phyloP scores from a whole-genome alignment of 1,284 basidiomycete genomes.

The Ceratobasidium sp. region DNA sequence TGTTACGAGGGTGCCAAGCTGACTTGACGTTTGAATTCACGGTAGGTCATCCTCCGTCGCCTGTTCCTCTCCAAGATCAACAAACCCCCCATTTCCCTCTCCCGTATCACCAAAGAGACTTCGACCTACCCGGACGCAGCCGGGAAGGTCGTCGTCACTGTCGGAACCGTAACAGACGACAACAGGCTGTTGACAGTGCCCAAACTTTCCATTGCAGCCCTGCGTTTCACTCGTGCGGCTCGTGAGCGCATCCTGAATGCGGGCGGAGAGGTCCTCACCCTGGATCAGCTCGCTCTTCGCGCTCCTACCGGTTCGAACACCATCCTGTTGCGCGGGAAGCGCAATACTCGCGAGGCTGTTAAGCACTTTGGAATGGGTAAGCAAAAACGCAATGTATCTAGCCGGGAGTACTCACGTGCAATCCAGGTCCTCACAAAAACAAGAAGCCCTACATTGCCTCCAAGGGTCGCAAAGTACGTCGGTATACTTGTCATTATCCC shows the following conservation, averaged over 20 bases:
- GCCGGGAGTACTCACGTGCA: not conserved
- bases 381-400: slow-evolving; percentile 49
- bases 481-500: not conserved
- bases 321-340: slow-evolving; percentile 88
- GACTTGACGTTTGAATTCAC: slow-evolving; percentile 32
- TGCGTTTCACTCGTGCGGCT: slow-evolving; percentile 92
- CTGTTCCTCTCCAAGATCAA: slow-evolving; percentile 98
- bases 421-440: slow-evolving; percentile 78
- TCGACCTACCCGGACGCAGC: slow-evolving; percentile 69
- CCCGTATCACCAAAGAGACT: slow-evolving; percentile 85
- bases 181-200: slow-evolving; percentile 86
- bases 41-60: slow-evolving; percentile 88
- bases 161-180: slow-evolving; percentile 96
- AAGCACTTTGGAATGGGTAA: slow-evolving; percentile 94
- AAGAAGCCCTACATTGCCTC: slow-evolving; percentile 93
- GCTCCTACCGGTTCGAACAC: slow-evolving; percentile 96
- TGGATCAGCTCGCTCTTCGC: slow-evolving; percentile 95
- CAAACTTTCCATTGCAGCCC: slow-evolving; percentile 92
- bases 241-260: slow-evolving; percentile 94
- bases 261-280: slow-evolving; percentile 92
- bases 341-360: slow-evolving; percentile 91
- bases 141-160: slow-evolving; percentile 86
- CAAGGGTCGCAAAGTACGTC: slow-evolving; percentile 89
- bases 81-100: slow-evolving; percentile 95
- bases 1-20: slow-evolving; percentile 40